Evolutionary conservation across 2,329 filamentous ascomycete species (phyloP).

Genomic region (Trichoderma arundinaceum): DNA sequence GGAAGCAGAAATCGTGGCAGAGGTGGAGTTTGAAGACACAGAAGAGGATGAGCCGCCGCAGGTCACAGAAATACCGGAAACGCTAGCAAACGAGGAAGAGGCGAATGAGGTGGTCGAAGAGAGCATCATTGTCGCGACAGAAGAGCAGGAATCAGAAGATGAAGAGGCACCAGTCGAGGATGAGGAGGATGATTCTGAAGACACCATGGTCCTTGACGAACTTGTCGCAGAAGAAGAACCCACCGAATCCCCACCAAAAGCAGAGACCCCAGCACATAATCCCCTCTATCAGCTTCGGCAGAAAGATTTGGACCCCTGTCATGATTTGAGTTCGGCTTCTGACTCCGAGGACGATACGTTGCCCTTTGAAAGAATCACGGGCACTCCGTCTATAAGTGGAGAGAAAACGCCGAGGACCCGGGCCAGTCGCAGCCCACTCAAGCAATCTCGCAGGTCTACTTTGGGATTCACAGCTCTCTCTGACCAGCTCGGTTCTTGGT

Average conservation of each 20-base stretch:
- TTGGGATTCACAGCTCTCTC: conserved; percentile 69
- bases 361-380: conserved; percentile 43
- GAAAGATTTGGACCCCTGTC: conserved; percentile 53
- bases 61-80: conserved; percentile 1
- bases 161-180: conserved; percentile 32
- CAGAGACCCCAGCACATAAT: conserved; percentile 29
- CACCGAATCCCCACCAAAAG: conserved; percentile 27
- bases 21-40: conserved; percentile 34
- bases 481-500: conserved; percentile 66
- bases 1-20: conserved; percentile 35
- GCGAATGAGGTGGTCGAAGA: conserved; percentile 31
- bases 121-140: conserved; percentile 29
- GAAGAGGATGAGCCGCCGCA: neutral
- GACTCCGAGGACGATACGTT: conserved; percentile 61
- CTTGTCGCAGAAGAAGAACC: conserved; percentile 31
- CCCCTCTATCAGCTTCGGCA: conserved; percentile 50
- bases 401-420: conserved; percentile 37
- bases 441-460: conserved; percentile 41
- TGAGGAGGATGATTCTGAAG: conserved; percentile 33
- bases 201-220: conserved; percentile 39
- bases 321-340: conserved; percentile 54
- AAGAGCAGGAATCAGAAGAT: conserved; percentile 22
- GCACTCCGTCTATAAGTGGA: conserved; percentile 50
- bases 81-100: conserved; percentile 27
- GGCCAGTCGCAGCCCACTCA: conserved; percentile 30